These are phyloP conservation scores for Fibroporia radiculosa DNA, from an alignment of 768 basidiomycete species.

Conservation along the genomic window DNA sequence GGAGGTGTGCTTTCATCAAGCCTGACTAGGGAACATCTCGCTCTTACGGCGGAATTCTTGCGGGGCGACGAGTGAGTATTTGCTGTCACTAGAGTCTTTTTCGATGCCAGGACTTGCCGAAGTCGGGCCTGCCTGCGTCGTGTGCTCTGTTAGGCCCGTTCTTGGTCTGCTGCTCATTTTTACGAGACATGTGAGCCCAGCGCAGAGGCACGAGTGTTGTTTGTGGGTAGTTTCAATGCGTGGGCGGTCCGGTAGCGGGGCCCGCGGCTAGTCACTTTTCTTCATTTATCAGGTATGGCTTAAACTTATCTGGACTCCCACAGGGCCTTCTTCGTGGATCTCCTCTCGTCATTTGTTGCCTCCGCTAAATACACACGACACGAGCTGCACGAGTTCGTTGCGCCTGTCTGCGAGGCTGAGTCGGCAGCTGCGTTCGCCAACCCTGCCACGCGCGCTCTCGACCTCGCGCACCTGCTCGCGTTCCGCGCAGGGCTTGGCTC, in stretches of 20 bases:
- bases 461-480: constrained; percentile 82
- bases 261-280: neutral
- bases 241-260: too few relatives aligned
- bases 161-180: too few relatives aligned
- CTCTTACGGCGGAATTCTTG: constrained; percentile 91
- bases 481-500: constrained; percentile 94
- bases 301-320: neutral
- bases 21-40: constrained; percentile 83
- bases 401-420: constrained; percentile 66
- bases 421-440: constrained; percentile 48
- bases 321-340: constrained; percentile 85
- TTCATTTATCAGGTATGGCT: neutral
- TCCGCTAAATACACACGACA: constrained; percentile 77
- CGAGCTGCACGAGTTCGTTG: constrained; percentile 69
- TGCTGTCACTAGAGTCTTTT: neutral
- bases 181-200: too few relatives aligned
- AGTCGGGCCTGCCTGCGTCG: too few relatives aligned
- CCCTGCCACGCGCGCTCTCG: constrained; percentile 67
- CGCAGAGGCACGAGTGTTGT: too few relatives aligned
- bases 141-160: too few relatives aligned
- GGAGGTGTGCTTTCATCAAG: constrained; percentile 86
- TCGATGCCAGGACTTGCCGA: neutral
- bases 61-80: constrained; percentile 88
- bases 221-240: too few relatives aligned
- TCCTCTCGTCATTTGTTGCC: constrained; percentile 78